These are phyloP conservation scores for Coniella lustricola DNA, from an alignment of 2,329 filamentous ascomycete species.

Conservation along the genomic window DNA sequence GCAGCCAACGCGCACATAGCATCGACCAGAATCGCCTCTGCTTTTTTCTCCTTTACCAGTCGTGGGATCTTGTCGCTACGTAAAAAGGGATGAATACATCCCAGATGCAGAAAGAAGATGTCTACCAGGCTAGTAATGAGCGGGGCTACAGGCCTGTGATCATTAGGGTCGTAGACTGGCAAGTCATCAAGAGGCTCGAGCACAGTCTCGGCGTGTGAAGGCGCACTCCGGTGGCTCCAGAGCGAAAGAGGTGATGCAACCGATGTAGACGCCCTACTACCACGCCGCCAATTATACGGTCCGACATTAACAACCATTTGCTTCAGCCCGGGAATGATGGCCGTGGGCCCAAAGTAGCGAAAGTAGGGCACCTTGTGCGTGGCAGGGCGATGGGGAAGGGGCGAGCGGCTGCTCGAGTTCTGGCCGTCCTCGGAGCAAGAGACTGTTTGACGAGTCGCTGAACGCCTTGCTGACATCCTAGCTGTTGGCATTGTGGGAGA, in stretches of 20 bases:
- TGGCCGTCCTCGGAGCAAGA: slow-evolving; percentile 35
- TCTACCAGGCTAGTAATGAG: slow-evolving; percentile 71
- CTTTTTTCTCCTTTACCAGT: slow-evolving; percentile 71
- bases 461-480: slow-evolving; percentile 8
- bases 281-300: slow-evolving; percentile 58
- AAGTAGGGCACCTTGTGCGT: slow-evolving; percentile 76
- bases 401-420: slow-evolving; percentile 35
- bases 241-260: slow-evolving; percentile 42
- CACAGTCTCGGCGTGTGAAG: slow-evolving; percentile 37
- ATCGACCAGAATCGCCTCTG: slow-evolving; percentile 80
- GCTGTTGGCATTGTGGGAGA: slow-evolving; percentile 15
- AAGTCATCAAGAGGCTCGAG: slow-evolving; percentile 42
- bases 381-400: slow-evolving; percentile 42
- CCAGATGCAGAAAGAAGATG: slow-evolving; percentile 74
- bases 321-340: slow-evolving; percentile 86
- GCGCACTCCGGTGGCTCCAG: slow-evolving; percentile 27
- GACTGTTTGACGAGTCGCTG: slow-evolving; percentile 24
- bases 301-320: slow-evolving; percentile 72
- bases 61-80: slow-evolving; percentile 64
- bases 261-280: slow-evolving; percentile 51
- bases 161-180: slow-evolving; percentile 71
- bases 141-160: slow-evolving; percentile 62
- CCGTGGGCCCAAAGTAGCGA: slow-evolving; percentile 82
- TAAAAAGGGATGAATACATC: slow-evolving; percentile 81
- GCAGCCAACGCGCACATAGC: slow-evolving; percentile 77